These are phyloP conservation scores for Diaporthe vexans DNA, from an alignment of 2,329 filamentous ascomycete genomes.

Conservation along the genomic window DNA sequence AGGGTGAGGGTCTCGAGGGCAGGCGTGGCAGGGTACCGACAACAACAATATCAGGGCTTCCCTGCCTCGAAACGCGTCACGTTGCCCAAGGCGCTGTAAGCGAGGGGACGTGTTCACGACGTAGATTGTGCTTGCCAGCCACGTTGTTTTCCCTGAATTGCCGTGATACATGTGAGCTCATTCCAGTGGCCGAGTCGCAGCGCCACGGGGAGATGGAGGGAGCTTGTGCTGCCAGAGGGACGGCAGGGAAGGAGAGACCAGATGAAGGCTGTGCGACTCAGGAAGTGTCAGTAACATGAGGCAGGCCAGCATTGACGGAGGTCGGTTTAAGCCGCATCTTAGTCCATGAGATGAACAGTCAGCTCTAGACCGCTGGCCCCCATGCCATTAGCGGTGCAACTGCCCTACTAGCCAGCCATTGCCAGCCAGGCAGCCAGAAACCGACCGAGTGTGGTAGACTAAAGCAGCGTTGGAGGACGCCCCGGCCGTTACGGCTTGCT, in stretches of 20 bases:
- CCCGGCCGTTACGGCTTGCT: conserved; percentile 27
- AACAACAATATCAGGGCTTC: conserved; percentile 1
- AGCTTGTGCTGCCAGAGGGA: conserved; percentile 5
- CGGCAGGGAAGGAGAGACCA: conserved; percentile 9
- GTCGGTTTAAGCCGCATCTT: conserved; percentile 30
- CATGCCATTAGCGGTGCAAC: background rate
- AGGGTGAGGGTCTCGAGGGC: background rate
- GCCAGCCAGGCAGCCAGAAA: background rate
- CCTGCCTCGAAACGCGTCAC: conserved; percentile 21
- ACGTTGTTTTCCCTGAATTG: background rate
- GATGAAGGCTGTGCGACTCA: conserved; percentile 19
- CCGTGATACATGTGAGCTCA: conserved; percentile 13
- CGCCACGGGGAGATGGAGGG: background rate
- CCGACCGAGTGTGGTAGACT: conserved; percentile 8
- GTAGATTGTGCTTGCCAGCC: conserved; percentile 20
- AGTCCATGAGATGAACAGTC: conserved; percentile 18
- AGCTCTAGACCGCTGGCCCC: conserved; percentile 6
- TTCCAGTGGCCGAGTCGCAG: background rate
- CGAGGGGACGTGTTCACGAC: background rate
- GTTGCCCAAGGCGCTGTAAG: conserved; percentile 13
- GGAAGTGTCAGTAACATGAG: conserved; percentile 18
- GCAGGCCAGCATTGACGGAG: conserved; percentile 17
- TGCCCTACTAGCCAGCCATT: background rate
- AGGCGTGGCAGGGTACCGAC: background rate
- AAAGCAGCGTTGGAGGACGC: background rate